Percentiles rank a stretch among this genome's conserved stretches.
These are phyloP conservation scores for Fraxinus ornus DNA, from an alignment of 305 asterid species.

Conservation along the genomic window DNA sequence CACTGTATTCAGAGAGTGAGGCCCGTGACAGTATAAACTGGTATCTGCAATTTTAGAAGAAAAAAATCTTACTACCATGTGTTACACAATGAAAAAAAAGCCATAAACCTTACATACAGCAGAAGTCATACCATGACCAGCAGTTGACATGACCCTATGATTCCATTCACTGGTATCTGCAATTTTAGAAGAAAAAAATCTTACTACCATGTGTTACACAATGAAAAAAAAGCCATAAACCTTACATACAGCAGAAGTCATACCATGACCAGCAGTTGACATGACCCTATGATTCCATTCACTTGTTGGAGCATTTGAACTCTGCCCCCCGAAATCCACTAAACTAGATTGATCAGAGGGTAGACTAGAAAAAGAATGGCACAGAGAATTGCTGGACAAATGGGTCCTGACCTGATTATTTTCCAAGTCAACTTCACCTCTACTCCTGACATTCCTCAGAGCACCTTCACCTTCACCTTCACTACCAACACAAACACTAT, in stretches of 20 bases:
- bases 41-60: constrained; percentile 44
- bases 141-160: constrained; percentile 38
- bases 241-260: constrained; percentile 51
- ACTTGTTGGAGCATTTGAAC: constrained; percentile 40
- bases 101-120: constrained; percentile 48
- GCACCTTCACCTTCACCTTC: constrained; percentile 67
- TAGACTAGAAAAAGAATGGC: constrained; percentile 35
- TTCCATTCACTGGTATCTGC: constrained; percentile 42
- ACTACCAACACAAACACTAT: constrained; percentile 48
- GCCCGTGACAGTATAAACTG: constrained; percentile 45
- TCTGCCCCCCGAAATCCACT: constrained; percentile 47
- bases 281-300: constrained; percentile 48
- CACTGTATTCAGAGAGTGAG: constrained; percentile 36
- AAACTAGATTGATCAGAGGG: constrained; percentile 41
- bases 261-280: constrained; percentile 50
- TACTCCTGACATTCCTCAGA: constrained; percentile 65
- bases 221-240: constrained; percentile 20
- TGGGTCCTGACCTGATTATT: constrained; percentile 41
- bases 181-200: background rate
- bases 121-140: constrained; percentile 45
- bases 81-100: constrained; percentile 11
- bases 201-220: constrained; percentile 4
- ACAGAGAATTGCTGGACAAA: constrained; percentile 39
- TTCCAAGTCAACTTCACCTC: constrained; percentile 50
- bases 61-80: constrained; percentile 6